Evolutionary conservation across 192 early-diverging fungal genomes (phyloP), one percentile per base, ranked within the genome.

Genomic region (Coemansia reversa): DNA sequence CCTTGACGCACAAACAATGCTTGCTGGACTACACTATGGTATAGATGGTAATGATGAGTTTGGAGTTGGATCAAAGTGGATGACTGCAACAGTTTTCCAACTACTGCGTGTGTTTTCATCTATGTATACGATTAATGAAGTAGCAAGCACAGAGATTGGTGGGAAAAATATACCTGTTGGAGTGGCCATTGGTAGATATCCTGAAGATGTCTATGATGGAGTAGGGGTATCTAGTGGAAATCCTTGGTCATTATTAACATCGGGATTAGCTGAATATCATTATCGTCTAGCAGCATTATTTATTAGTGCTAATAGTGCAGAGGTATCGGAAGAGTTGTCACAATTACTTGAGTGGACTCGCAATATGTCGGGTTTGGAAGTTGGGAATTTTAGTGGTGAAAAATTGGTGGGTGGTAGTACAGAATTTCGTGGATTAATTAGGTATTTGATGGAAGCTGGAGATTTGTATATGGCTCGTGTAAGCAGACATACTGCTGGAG

Each of bases 201-300:
- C 84, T 1, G 92, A 89, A 67, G 92, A 94, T 74, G 74, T 76
- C 18, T 94, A 94, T 51, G 71, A 92, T 56, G 91, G 91, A 27
- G 71, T 82, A 30, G 86, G 79, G 11, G 65, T 66, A 3, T 74
- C 67, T 7, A 18, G 56, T 5, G 92, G 88, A 20, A 94, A 94
- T 62, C 90, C 92, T 2, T 94, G 92, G 92, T 81, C 87, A 22
- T 81, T 94, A 4, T 54, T 78, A 8, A 92, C 88, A 0, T 65
- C 74, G 12, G 84, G 82, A 0, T 24, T 81, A 24, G 89, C 89
- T 16, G 91, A 94, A 62, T 68, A 86, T 28, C 82, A 87, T 53
- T 90, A 89, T 70, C 68, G 72, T 22, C 67, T 86, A 28, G 82
- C 79, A 0, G 19, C 64, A 2, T 42, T 51, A 14, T 83, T 74